Base-by-base conservation (phyloP, 2,329 filamentous ascomycete genomes). In the Cadophora luteo-olivacea region DNA sequence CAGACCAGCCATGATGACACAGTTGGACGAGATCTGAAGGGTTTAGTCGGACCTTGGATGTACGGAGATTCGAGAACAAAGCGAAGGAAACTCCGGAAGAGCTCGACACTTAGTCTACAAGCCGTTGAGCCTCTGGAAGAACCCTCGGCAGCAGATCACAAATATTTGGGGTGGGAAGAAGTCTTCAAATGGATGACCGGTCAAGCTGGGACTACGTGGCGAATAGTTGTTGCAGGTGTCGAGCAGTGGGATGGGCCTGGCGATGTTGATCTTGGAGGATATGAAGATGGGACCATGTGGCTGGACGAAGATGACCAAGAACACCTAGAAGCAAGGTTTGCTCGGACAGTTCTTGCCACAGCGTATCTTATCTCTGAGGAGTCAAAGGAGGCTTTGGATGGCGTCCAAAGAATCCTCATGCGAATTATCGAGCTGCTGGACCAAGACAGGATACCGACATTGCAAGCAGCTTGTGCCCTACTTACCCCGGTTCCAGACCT, bases 181-280 rank as follows among this genome's bases (percentile, higher is more conserved):
- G 82, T 91, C 4, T 87, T 92, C 64, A 82, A 85, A 65, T 94
- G 91, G 91, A 82, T 95, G 49, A 82, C 86, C 16, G 76, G 80
- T 2, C 86, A 88, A 69, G 88, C 91, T 0, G 81, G 82, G 4
- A 82, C 82, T 24, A 85, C 88, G 19, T 91, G 92, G 84, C 81
- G 79, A 32, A 81, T 89, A n/a, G 86, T 87, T n/a, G 82, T 89
- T 38, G 83, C 84, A 61, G 88, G 86, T 8, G 81, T 94, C 41
- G 85, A 89, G 69, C 86, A 91, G 71, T 95, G 92, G 92, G 87
- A 90, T 73, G 92, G 92, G 0, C 91, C 91, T 0, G 82, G 82
- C 7, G 92, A 94, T 75, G 84, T 91, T 58, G 90, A 94, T 72
- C 77, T 93, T 4, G 90, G 89, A 3, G 86, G 85, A 14, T 87